Conservation (phyloP, 1,139 yeast species). For the Saccharomyces hybrid region DNA sequence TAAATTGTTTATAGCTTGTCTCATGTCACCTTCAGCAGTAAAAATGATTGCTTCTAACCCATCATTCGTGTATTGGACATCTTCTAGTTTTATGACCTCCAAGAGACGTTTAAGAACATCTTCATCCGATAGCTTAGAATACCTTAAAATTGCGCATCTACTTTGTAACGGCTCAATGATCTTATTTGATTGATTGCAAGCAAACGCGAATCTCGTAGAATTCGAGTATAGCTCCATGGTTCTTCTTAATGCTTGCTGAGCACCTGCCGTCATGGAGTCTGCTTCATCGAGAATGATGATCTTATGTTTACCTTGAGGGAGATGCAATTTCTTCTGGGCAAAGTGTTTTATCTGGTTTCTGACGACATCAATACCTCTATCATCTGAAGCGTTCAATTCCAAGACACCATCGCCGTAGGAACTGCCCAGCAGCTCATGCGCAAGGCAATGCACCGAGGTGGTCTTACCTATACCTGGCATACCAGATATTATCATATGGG, state of each 20-base stretch:
- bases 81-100: slow-evolving; percentile 62
- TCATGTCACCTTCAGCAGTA: slow-evolving; percentile 97
- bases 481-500: slow-evolving; percentile 90
- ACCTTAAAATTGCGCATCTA: slow-evolving; percentile 90
- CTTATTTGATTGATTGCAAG: slow-evolving; percentile 89
- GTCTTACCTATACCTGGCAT: slow-evolving; percentile 97
- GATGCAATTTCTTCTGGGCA: slow-evolving; percentile 83
- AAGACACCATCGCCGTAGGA: slow-evolving; percentile 73
- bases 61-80: slow-evolving; percentile 74
- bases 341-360: slow-evolving; percentile 87
- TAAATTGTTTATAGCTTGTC: slow-evolving; percentile 91
- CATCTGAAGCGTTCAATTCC: slow-evolving; percentile 93
- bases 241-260: slow-evolving; percentile 94
- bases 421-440: slow-evolving; percentile 72
- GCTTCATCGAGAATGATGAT: slow-evolving; percentile 90
- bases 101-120: slow-evolving; percentile 73
- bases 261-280: slow-evolving; percentile 86
- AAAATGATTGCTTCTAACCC: slow-evolving; percentile 92
- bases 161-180: slow-evolving; percentile 95
- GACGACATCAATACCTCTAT: slow-evolving; percentile 92
- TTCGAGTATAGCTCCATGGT: slow-evolving; percentile 95
- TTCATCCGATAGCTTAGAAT: slow-evolving; percentile 70
- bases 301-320: slow-evolving; percentile 73
- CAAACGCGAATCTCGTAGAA: slow-evolving; percentile 94
- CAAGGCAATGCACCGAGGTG: slow-evolving; percentile 85